Evolutionary conservation across 2,329 filamentous ascomycete species (phyloP), one percentile per base, ranked within the genome.

Genomic region (Pseudohalonectria lignicola): DNA sequence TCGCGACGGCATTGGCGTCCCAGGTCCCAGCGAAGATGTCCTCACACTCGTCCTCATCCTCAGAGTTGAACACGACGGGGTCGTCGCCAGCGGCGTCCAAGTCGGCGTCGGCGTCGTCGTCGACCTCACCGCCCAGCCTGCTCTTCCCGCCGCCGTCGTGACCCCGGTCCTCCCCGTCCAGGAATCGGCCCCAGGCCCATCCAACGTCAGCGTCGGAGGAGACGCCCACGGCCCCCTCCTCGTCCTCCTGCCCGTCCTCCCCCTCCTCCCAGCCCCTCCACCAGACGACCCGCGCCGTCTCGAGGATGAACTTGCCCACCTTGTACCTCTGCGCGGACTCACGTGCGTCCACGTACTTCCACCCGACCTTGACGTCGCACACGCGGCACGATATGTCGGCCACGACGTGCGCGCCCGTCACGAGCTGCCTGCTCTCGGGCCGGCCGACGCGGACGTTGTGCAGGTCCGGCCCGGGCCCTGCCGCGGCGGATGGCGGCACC

Each of bases 341-440:
- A 42, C 66, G 67, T 2, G 77, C 76, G 51, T 78, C 72, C 31
- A 81, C 64, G 49, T 82, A 82, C 54, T 81, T 81, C 78, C 78
- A 82, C 15, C 78, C 78, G 8, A 82, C 51, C 47, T 72, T 72
- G 37, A 60, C 61, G 19, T 60, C 57, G 54, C 78, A 82, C 19
- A 69, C 59, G 9, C 53, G 52, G 49, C 78, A 82, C 34, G 54
- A 63, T 35, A 81, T 76, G 55, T 82, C 77, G 4, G 76, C 73
- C 6, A 82, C 76, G 5, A 74, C 64, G 54, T 82, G 78, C 49
- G 66, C 63, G 3, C 78, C 78, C 2, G 78, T 82, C 11, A 73
- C 69, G 5, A 82, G 64, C 45, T 72, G 66, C 20, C 78, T 62
- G 39, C 64, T 67, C 52, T 77, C 74, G 5, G 62, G 57, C 31